Conservation (phyloP, 352 stramenopile species). For the Phytopythium delawarense region DNA sequence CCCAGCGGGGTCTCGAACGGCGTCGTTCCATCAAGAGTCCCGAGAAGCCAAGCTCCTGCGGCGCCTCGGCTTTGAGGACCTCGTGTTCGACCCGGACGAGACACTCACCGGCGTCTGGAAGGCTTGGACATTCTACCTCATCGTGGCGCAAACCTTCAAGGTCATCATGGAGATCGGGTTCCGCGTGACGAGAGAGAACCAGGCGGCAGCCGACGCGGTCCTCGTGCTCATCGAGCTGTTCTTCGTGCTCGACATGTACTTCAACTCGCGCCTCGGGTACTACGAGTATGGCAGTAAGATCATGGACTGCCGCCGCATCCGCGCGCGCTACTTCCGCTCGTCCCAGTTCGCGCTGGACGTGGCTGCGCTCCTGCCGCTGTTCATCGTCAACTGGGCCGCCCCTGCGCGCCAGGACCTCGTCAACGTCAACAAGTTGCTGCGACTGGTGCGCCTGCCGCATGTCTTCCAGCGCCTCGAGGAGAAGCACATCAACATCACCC, state of each 20-base stretch:
- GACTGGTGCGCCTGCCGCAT: conserved; percentile 20
- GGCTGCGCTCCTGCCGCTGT: conserved; percentile 37
- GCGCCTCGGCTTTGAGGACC: conserved; percentile 23
- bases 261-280: conserved; percentile 41
- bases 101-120: conserved; percentile 22
- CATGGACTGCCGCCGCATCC: conserved; percentile 40
- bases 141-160: conserved; percentile 28
- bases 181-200: conserved; percentile 7
- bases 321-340: conserved; percentile 35
- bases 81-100: conserved; percentile 41
- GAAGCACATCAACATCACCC: conserved; percentile 34
- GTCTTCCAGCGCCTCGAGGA: conserved; percentile 28
- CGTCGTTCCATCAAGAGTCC: conserved; percentile 11
- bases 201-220: conserved; percentile 13
- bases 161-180: conserved; percentile 33
- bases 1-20: neutral
- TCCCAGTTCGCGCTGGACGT: conserved; percentile 25
- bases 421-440: conserved; percentile 52
- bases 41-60: conserved; percentile 25
- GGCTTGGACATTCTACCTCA: conserved; percentile 22
- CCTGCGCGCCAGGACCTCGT: conserved; percentile 25
- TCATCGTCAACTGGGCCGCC: conserved; percentile 42
- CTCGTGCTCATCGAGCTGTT: conserved; percentile 35
- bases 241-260: conserved; percentile 46
- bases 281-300: conserved; percentile 73